Conservation (phyloP, 495 filamentous ascomycete species). For the Cercophora sp. region DNA sequence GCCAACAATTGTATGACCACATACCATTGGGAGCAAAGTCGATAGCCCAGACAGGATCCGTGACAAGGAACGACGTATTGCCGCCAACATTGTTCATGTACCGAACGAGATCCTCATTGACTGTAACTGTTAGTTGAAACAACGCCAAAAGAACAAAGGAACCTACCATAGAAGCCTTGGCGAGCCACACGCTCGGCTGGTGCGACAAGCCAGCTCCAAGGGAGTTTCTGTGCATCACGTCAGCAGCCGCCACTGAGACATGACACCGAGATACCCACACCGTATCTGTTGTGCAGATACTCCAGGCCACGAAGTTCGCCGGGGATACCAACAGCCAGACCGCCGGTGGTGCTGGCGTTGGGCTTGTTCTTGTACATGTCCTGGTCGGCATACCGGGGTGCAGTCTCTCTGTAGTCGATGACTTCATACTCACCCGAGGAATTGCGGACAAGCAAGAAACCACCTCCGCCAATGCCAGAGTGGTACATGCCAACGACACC, state of each 20-base stretch:
- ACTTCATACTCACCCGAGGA: constrained; percentile 63
- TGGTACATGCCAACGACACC: constrained; percentile 86
- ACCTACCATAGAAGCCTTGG: constrained; percentile 57
- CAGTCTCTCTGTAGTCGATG: constrained; percentile 83
- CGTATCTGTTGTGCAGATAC: constrained; percentile 66
- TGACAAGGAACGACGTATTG: constrained; percentile 57
- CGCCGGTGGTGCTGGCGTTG: constrained; percentile 37
- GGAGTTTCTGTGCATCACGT: constrained; percentile 13
- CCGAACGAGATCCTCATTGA: constrained; percentile 62
- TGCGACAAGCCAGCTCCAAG: constrained; percentile 50
- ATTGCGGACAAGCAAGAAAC: constrained; percentile 73
- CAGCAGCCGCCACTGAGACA: too few species aligned
- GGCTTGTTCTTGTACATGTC: constrained; percentile 66
- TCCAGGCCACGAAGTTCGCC: constrained; percentile 78
- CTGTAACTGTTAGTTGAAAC: constrained; percentile 8
- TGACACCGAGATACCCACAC: constrained; percentile 24
- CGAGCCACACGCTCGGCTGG: constrained; percentile 73
- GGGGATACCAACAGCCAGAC: constrained; percentile 60
- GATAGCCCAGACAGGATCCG: constrained; percentile 72
- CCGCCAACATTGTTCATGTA: constrained; percentile 54
- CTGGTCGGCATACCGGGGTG: constrained; percentile 69
- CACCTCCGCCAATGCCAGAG: constrained; percentile 83
- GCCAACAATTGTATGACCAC: background rate
- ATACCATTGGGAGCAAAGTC: constrained; percentile 81
- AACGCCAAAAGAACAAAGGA: too few species aligned